Evolutionary conservation across 805 yeast species (phyloP).

Genomic region (Candida awuae): DNA sequence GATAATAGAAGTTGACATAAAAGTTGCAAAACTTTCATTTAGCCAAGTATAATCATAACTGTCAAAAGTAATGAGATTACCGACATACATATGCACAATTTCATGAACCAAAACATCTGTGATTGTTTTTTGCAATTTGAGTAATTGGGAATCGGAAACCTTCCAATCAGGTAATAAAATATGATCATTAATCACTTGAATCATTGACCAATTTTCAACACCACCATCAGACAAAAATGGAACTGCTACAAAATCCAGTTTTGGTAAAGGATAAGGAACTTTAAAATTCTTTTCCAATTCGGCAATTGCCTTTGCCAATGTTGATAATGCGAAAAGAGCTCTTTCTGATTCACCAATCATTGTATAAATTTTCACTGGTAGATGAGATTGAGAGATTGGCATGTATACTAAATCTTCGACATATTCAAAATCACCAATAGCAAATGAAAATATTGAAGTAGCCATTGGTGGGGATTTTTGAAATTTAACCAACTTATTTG

Average conservation of each 20-base stretch:
- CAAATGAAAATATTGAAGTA: slow-evolving; percentile 60
- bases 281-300: slow-evolving; percentile 38
- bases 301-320: slow-evolving; percentile 42
- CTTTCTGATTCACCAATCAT: slow-evolving; percentile 42
- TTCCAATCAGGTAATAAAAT: slow-evolving; percentile 31
- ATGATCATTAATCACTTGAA: slow-evolving; percentile 51
- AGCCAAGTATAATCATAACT: slow-evolving; percentile 67
- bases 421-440: slow-evolving; percentile 57
- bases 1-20: slow-evolving; percentile 43
- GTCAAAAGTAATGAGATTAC: slow-evolving; percentile 58
- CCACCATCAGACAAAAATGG: slow-evolving; percentile 73
- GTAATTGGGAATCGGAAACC: slow-evolving; percentile 15
- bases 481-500: slow-evolving; percentile 35
- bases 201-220: slow-evolving; percentile 72
- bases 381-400: slow-evolving; percentile 13
- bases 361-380: slow-evolving; percentile 49
- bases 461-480: slow-evolving; percentile 50
- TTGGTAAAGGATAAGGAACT: slow-evolving; percentile 46
- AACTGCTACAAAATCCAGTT: slow-evolving; percentile 58
- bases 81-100: slow-evolving; percentile 74
- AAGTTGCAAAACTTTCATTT: slow-evolving; percentile 74
- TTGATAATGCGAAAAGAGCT: slow-evolving; percentile 43
- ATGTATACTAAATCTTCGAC: slow-evolving; percentile 32
- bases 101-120: slow-evolving; percentile 63
- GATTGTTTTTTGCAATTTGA: slow-evolving; percentile 22